A percentile compares a stretch with the other conserved stretches of the same genome.
Evolutionary conservation across 1,284 basidiomycete species (phyloP).

Genomic region (Thecaphora thlaspeos): DNA sequence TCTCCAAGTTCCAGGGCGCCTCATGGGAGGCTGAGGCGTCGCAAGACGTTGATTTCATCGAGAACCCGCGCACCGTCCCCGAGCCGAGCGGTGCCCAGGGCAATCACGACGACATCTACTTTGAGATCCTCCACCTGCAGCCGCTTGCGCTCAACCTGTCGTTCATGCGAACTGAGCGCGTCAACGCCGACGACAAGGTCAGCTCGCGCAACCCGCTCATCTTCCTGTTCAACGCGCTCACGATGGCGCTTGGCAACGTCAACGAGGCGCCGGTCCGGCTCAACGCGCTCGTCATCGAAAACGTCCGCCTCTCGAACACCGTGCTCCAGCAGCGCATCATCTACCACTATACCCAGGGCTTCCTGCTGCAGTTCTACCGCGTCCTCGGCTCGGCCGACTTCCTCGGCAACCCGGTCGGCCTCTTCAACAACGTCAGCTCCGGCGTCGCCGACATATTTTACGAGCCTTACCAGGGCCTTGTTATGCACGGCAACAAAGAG

Average conservation of each 20-base stretch:
- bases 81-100: slow-evolving; percentile 69
- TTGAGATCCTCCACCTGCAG: slow-evolving; percentile 95
- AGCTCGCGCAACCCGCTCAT: slow-evolving; percentile 75
- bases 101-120: slow-evolving; percentile 71
- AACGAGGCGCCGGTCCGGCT: slow-evolving; percentile 95
- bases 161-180: slow-evolving; percentile 92
- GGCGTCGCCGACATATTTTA: slow-evolving; percentile 99
- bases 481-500: slow-evolving; percentile 95
- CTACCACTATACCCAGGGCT: slow-evolving; percentile 92
- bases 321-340: slow-evolving; percentile 81
- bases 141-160: slow-evolving; percentile 89
- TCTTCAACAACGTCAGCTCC: slow-evolving; percentile 98
- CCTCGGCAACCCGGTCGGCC: slow-evolving; percentile 75
- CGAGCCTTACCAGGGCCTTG: slow-evolving; percentile 94
- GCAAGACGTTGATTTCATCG: slow-evolving; percentile 65
- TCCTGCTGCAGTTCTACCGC: slow-evolving; percentile 89
- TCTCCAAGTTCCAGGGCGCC: slow-evolving; percentile 79
- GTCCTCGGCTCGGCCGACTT: slow-evolving; percentile 97
- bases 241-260: slow-evolving; percentile 95
- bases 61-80: slow-evolving; percentile 72
- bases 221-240: slow-evolving; percentile 88
- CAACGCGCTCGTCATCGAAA: slow-evolving; percentile 91
- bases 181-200: slow-evolving; percentile 76
- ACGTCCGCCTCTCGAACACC: slow-evolving; percentile 82
- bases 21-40: slow-evolving; percentile 33